Base-by-base conservation (phyloP, 345 rosid species). In the Crucihimalaya himalaica region DNA sequence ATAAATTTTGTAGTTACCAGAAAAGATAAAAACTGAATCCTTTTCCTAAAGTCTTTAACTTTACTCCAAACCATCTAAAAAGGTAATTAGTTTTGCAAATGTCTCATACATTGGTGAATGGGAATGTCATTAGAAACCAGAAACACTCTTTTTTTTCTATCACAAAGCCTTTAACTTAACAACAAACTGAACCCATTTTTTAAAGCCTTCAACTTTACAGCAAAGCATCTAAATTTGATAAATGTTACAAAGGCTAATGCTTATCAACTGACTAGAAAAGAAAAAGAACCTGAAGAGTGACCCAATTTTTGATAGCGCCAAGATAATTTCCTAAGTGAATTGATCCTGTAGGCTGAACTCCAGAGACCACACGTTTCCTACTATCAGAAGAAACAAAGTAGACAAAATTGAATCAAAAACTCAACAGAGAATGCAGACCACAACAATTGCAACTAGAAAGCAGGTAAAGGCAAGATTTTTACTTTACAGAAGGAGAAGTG, bases 331-430 rank as follows among this genome's bases (percentile, higher is more conserved):
- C 97, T 0, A 91, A 88, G 84, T 91, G 98, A 62, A 94, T 70
- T 13, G 92, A 85, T 59, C 98, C 97, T 2, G 96, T 88, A 5
- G 98, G 97, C 80, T 91, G 98, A 46, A 94, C 97, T 60, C 97
- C 98, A 51, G 98, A 91, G 16, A 91, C 98, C 40, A 88, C 80
- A 68, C 91, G 87, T 83, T 91, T 91, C 87, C 93, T 91, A 68
- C 6, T 55, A 75, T 50, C 8, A 47, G 6, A 8, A 28, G 19
- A 15, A 37, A 4, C 1, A 21, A 31, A 6, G 2, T 42, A 15
- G 0, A 40, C 45, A 40, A 14, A 35, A 35, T 13, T 13, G 16
- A 40, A 35, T 35, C 14, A 40, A 40, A 5, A 16, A 27, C 2
- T 35, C 25, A 3, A 27, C 5, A 23, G 3, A 35, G 46, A 18